phyloP scores from a whole-genome alignment of 257 asterid genomes.

The Paraleonurus japonicus region DNA sequence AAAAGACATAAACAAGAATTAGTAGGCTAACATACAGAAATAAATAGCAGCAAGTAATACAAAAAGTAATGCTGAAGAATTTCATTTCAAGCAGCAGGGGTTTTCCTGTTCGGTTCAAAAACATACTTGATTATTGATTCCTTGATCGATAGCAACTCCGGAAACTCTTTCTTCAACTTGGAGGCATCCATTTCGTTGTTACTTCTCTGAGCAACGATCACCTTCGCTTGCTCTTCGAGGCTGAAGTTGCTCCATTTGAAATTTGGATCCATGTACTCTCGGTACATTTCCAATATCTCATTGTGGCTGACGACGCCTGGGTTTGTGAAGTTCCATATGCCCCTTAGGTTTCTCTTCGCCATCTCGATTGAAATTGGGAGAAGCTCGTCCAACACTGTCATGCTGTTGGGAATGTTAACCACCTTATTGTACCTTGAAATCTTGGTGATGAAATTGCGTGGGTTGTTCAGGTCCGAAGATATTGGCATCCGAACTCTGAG shows the following conservation, averaged over 20 bases:
- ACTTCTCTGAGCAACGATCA: slow-evolving; percentile 53
- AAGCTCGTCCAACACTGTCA: too few species aligned
- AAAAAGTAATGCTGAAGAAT: neutral
- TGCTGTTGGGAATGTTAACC: too few species aligned
- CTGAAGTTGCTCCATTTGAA: slow-evolving; percentile 49
- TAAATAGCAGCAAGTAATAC: slow-evolving; percentile 12
- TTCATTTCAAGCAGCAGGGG: slow-evolving; percentile 27
- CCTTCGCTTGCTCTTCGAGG: slow-evolving; percentile 60
- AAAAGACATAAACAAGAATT: neutral
- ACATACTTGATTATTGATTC: slow-evolving; percentile 51
- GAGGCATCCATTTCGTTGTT: slow-evolving; percentile 55
- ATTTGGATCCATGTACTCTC: slow-evolving; percentile 43
- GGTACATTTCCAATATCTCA: slow-evolving; percentile 55
- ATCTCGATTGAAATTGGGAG: too few species aligned
- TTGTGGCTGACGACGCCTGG: slow-evolving; percentile 62
- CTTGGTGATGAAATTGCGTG: slow-evolving; percentile 59
- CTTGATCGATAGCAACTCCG: slow-evolving; percentile 49
- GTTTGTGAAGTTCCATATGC: slow-evolving; percentile 57
- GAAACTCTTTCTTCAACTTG: slow-evolving; percentile 56
- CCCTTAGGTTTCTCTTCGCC: too few species aligned
- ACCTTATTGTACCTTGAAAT: too few species aligned
- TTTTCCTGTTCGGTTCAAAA: slow-evolving; percentile 48
- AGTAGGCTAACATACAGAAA: slow-evolving; percentile 16
- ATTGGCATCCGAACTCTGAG: slow-evolving; percentile 61
- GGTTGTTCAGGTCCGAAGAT: slow-evolving; percentile 50